Base-by-base conservation (phyloP, 2,329 filamentous ascomycete genomes). In the Ophiostoma fasciatum region DNA sequence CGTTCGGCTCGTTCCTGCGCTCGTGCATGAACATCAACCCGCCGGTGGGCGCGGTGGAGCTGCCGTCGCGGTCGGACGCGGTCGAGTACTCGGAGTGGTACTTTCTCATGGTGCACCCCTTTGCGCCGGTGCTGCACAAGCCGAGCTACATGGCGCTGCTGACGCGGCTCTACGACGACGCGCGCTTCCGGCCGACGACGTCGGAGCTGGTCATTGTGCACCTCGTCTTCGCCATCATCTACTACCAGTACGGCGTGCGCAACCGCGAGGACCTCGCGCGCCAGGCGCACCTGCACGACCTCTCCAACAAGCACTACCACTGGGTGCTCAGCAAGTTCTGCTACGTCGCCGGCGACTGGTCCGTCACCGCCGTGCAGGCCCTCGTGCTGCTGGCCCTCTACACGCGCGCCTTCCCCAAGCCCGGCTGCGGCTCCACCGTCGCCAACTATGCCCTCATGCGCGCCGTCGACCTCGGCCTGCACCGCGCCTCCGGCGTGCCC, bases 251-350 rank as follows among this genome's bases (percentile, higher is more conserved):
- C 41, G 77, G 78, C n/a, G 63, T 74, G 5, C 68, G 82, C 15
- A 85, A 84, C 46, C 61, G 63, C 42, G 64, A 73, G 41, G 59
- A 71, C 38, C 52, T 66, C 13, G 62, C 65, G 4, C 63, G 68
- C 39, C 64, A 69, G 41, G 58, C 60, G 7, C 61, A 66, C 27
- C 58, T 78, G 35, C 73, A 78, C 45, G 64, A 72, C 1, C 59
- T 77, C 34, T 82, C 80, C 4, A 82, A 85, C 54, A 70, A 71
- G 36, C 82, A 90, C 51, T 88, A 87, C 46, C 78, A 85, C 48
- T 88, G 77, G 50, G 68, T 77, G 1, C 57, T 87, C 30, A 72
- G 71, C 50, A 74, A 77, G 52, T 74, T 80, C 45, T 77, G 72
- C 42, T 62, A 82, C 32, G 58, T 92, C 4, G 56, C 72, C 12